These are phyloP conservation scores for Talaromyces atroroseus DNA, from an alignment of 2,329 filamentous ascomycete species.

Conservation along the genomic window DNA sequence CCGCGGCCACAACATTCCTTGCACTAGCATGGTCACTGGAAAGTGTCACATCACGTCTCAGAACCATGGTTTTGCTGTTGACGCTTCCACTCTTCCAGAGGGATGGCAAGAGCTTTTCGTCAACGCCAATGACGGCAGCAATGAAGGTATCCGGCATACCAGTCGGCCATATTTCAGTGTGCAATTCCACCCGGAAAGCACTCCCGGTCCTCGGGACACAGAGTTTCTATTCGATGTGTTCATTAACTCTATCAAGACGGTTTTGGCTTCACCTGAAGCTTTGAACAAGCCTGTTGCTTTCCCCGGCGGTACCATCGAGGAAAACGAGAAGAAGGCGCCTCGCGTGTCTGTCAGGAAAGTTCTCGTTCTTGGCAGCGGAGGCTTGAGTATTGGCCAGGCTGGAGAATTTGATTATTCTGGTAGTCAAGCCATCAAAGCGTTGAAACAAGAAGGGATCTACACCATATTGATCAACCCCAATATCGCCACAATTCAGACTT, in stretches of 20 bases:
- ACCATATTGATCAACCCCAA: constrained; percentile 98
- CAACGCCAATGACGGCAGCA: constrained; percentile 96
- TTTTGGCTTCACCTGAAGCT: constrained; percentile 60
- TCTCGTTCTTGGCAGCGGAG: constrained; percentile 86
- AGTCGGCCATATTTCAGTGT: constrained; percentile 93
- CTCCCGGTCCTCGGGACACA: constrained; percentile 88
- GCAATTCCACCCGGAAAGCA: constrained; percentile 98
- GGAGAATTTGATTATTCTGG: constrained; percentile 99
- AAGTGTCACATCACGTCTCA: constrained; percentile 99
- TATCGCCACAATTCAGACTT: constrained; percentile 97
- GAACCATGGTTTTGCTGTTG: constrained; percentile 95
- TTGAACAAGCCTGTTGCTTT: constrained; percentile 74
- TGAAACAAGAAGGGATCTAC: constrained; percentile 98
- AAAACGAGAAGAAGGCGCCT: constrained; percentile 71
- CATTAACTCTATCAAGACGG: constrained; percentile 73
- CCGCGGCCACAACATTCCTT: constrained; percentile 96
- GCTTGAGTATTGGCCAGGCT: constrained; percentile 93
- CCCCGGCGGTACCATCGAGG: constrained; percentile 74
- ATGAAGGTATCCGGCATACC: constrained; percentile 90
- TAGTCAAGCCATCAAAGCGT: constrained; percentile 94
- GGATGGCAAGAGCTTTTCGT: constrained; percentile 94
- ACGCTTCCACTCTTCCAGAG: constrained; percentile 65
- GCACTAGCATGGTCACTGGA: constrained; percentile 89
- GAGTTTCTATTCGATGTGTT: constrained; percentile 98
- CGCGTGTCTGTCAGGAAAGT: constrained; percentile 88